Evolutionary conservation across 805 yeast species (phyloP).

Genomic region (Lipomyces chichibuensis): DNA sequence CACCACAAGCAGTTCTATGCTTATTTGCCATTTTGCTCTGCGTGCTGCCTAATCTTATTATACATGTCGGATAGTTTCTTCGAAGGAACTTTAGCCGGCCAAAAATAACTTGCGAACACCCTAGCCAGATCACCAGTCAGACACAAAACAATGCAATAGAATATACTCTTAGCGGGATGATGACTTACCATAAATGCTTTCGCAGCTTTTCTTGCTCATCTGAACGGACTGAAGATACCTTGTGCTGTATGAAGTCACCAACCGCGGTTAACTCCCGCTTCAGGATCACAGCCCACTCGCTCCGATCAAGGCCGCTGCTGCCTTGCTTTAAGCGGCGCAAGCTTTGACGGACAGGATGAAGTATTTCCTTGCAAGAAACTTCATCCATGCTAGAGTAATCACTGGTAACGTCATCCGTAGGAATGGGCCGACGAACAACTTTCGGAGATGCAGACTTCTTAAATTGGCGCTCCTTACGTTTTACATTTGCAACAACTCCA

Average conservation of each 20-base stretch:
- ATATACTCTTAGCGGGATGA: neutral
- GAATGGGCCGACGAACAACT: neutral
- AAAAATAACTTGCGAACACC: conserved; percentile 74
- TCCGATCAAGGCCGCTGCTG: conserved; percentile 68
- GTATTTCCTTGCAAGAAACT: conserved; percentile 58
- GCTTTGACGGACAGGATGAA: conserved; percentile 70
- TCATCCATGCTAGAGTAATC: conserved; percentile 84
- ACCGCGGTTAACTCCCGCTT: conserved; percentile 69
- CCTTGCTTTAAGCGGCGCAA: conserved; percentile 71
- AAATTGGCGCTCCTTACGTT: neutral
- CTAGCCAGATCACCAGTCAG: conserved; percentile 4
- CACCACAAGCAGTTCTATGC: neutral
- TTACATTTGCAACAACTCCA: neutral
- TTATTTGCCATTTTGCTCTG: conserved; percentile 1
- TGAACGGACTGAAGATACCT: conserved; percentile 40
- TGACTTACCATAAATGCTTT: conserved; percentile 67
- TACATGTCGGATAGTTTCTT: conserved; percentile 77
- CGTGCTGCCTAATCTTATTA: conserved; percentile 36
- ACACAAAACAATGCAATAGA: neutral
- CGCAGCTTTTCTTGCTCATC: conserved; percentile 49
- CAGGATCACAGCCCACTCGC: conserved; percentile 74
- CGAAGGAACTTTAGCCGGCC: conserved; percentile 82
- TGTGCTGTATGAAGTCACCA: conserved; percentile 67
- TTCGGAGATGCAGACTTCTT: conserved; percentile 6
- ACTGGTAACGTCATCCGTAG: conserved; percentile 42